Evolutionary conservation across 352 stramenopile genomes (phyloP).

Genomic region (Globisporangium rhizosaccharum): DNA sequence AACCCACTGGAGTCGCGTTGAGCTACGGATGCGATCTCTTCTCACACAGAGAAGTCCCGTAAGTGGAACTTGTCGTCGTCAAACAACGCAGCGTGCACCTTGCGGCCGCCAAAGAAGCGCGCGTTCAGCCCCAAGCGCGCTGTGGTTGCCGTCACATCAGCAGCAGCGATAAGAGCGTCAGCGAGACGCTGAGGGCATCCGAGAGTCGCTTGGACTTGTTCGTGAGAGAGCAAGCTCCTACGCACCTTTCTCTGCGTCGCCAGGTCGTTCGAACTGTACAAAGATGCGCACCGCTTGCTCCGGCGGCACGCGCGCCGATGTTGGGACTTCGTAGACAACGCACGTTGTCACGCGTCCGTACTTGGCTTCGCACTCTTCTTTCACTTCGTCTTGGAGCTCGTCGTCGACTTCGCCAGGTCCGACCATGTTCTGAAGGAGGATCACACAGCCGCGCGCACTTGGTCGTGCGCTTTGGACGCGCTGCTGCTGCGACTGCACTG

Average conservation of each 20-base stretch:
- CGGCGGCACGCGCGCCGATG: conserved; percentile 18
- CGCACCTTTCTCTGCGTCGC: conserved; percentile 75
- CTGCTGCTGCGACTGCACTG: neutral
- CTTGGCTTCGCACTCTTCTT: conserved; percentile 77
- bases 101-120: conserved; percentile 86
- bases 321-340: conserved; percentile 63
- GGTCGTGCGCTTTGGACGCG: neutral
- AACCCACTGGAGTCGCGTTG: neutral
- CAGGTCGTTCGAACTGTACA: conserved; percentile 70
- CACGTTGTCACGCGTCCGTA: conserved; percentile 81
- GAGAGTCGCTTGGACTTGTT: too few relatives aligned
- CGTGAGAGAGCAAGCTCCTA: too few relatives aligned
- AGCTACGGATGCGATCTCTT: neutral
- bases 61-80: conserved; percentile 75
- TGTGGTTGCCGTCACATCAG: conserved; percentile 14
- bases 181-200: neutral
- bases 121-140: conserved; percentile 77
- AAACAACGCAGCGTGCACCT: conserved; percentile 78
- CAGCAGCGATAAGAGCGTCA: neutral
- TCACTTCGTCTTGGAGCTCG: conserved; percentile 83
- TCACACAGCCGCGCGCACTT: conserved; percentile 12
- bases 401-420: conserved; percentile 86
- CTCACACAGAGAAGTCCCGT: conserved; percentile 45
- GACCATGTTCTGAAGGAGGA: conserved; percentile 86
- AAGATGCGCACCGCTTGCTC: conserved; percentile 89